Percentiles rank a stretch among this genome's conserved stretches.
phyloP scores from a whole-genome alignment of 768 basidiomycete species.

The Mycena capillaripes region DNA sequence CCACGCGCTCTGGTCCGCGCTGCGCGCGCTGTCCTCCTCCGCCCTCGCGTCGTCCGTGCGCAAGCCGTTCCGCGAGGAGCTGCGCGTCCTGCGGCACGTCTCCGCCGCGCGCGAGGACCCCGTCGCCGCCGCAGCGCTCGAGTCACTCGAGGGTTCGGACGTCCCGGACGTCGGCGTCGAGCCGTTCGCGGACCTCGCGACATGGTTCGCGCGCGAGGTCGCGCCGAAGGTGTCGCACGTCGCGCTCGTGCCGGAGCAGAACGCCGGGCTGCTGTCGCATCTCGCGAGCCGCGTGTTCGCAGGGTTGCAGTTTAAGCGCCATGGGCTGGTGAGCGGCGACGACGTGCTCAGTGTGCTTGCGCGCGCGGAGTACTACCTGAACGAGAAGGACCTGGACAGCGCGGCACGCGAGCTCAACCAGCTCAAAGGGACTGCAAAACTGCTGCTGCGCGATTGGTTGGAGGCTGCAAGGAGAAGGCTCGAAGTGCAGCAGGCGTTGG shows the following conservation, averaged over 20 bases:
- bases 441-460: slow-evolving; percentile 88
- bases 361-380: slow-evolving; percentile 89
- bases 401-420: slow-evolving; percentile 95
- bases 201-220: slow-evolving; percentile 92
- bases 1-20: slow-evolving; percentile 93
- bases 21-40: slow-evolving; percentile 81
- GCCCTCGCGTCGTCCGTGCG: slow-evolving; percentile 77
- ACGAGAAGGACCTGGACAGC: slow-evolving; percentile 92
- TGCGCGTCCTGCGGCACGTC: slow-evolving; percentile 84
- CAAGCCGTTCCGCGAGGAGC: slow-evolving; percentile 91
- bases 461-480: slow-evolving; percentile 88
- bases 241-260: slow-evolving; percentile 92
- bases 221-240: slow-evolving; percentile 88
- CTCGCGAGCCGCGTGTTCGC: slow-evolving; percentile 86
- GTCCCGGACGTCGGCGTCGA: slow-evolving; percentile 88
- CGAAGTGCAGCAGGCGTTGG: slow-evolving; percentile 93
- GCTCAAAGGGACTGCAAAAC: slow-evolving; percentile 84
- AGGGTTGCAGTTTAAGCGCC: slow-evolving; percentile 82
- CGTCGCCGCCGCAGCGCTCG: slow-evolving; percentile 74
- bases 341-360: slow-evolving; percentile 92
- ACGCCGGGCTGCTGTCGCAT: slow-evolving; percentile 91
- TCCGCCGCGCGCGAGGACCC: slow-evolving; percentile 79
- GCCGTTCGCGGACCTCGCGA: slow-evolving; percentile 88
- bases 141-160: slow-evolving; percentile 76
- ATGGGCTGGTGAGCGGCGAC: slow-evolving; percentile 82